Evolutionary conservation across 2,329 filamentous ascomycete species (phyloP).

Genomic region (Ascosphaera apis): DNA sequence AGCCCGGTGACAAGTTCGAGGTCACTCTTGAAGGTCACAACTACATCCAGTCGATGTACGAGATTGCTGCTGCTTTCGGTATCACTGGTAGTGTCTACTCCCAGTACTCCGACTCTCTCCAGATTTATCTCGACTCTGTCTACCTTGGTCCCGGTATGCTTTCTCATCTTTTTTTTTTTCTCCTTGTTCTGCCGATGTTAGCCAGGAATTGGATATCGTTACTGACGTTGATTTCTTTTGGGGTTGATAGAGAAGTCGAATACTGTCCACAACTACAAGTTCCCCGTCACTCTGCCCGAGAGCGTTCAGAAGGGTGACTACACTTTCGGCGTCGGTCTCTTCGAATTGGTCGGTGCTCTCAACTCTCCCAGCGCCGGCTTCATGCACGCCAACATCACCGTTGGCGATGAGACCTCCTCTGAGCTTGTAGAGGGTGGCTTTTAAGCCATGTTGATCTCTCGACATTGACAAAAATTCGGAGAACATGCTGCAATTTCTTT

Average conservation of each 20-base stretch:
- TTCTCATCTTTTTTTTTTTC: background rate
- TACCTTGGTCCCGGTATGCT: conserved; percentile 18
- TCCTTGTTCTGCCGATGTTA: background rate
- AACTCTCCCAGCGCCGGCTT: conserved; percentile 2
- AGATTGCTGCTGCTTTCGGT: conserved; percentile 24
- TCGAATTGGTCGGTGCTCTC: background rate
- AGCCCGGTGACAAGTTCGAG: conserved; percentile 16
- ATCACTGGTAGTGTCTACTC: conserved; percentile 8
- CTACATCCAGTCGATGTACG: conserved; percentile 24
- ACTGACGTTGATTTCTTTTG: background rate
- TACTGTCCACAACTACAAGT: background rate
- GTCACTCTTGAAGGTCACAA: conserved; percentile 18
- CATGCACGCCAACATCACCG: conserved; percentile 4
- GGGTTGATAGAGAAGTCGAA: background rate
- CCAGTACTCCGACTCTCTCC: conserved; percentile 11
- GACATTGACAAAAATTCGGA: no score
- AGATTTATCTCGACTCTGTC: conserved; percentile 10
- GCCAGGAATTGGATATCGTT: background rate
- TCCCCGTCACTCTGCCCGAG: background rate
- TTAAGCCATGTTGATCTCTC: no score
- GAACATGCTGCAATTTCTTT: no score
- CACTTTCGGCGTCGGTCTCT: background rate
- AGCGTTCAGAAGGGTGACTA: background rate
- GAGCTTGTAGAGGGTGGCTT: no score
- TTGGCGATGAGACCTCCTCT: conserved; percentile 2